phyloP scores from a whole-genome alignment of 169 alveolate species.

The Theileria equi region DNA sequence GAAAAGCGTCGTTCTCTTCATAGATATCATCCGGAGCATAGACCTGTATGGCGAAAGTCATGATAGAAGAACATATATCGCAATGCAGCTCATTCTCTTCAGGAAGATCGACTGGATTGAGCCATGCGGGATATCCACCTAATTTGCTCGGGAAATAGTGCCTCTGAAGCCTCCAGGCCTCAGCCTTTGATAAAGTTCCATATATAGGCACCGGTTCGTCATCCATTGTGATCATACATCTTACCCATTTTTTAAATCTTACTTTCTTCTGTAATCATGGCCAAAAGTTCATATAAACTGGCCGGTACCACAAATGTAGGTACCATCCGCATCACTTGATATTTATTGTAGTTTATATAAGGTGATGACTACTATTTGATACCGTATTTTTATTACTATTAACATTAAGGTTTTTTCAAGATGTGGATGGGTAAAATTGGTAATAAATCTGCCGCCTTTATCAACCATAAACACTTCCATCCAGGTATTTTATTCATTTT shows the following conservation, averaged over 20 bases:
- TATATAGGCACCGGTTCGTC: slow-evolving; percentile 35
- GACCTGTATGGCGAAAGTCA: slow-evolving; percentile 72
- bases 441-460: slow-evolving; percentile 86
- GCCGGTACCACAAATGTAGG: too few relatives aligned
- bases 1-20: slow-evolving; percentile 62
- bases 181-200: slow-evolving; percentile 39
- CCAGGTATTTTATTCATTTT: slow-evolving; percentile 75
- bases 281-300: too few relatives aligned
- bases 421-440: slow-evolving; percentile 90
- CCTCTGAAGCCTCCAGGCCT: slow-evolving; percentile 58
- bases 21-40: slow-evolving; percentile 71
- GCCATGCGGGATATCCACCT: slow-evolving; percentile 79
- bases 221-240: slow-evolving; percentile 12
- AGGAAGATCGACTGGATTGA: slow-evolving; percentile 69
- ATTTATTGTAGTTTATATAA: too few relatives aligned
- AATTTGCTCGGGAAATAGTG: slow-evolving; percentile 72
- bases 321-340: too few relatives aligned
- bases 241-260: too few relatives aligned
- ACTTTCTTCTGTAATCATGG: too few relatives aligned
- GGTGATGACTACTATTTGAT: too few relatives aligned
- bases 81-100: slow-evolving; percentile 54
- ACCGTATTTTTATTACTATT: slow-evolving; percentile 10
- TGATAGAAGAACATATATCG: slow-evolving; percentile 48
- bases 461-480: slow-evolving; percentile 91
- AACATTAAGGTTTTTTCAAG: slow-evolving; percentile 21